Evolutionary conservation across 177 flowering plant species (phyloP).

Genomic region (Telopea speciosissima): DNA sequence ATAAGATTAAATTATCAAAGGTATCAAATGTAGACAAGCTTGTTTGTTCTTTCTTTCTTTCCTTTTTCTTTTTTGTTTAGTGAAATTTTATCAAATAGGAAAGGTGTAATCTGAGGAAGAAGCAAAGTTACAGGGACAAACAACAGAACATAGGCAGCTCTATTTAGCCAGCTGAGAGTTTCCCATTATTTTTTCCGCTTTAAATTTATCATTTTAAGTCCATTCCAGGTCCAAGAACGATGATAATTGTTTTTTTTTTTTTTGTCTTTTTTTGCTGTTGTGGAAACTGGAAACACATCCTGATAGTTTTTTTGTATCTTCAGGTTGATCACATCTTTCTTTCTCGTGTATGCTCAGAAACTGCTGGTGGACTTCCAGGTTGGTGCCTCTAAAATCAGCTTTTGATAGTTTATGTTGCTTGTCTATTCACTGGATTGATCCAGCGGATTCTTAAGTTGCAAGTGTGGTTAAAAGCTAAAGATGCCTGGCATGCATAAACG

Average conservation of each 20-base stretch:
- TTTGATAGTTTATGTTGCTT: conserved; percentile 5
- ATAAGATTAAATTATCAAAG: conserved; percentile 93
- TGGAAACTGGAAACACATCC: conserved; percentile 4
- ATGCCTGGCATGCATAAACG: background rate
- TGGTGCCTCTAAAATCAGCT: conserved; percentile 17
- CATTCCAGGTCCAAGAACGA: background rate
- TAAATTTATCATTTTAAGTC: background rate
- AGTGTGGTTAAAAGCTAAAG: background rate
- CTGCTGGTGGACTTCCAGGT: conserved; percentile 99
- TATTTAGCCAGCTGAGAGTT: background rate
- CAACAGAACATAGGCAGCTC: background rate
- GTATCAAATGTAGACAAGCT: conserved; percentile 23
- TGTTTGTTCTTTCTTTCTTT: no score
- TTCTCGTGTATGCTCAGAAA: conserved; percentile 93
- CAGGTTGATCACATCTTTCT: conserved; percentile 85
- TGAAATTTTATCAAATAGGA: no score
- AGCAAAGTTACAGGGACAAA: background rate
- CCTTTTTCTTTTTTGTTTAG: no score
- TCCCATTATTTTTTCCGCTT: background rate
- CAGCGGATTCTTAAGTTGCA: background rate
- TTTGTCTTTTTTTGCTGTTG: background rate
- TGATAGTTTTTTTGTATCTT: conserved; percentile 8
- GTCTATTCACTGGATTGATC: background rate
- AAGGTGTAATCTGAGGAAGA: no score
- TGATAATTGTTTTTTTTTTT: background rate